phyloP scores from a whole-genome alignment of 352 stramenopile genomes.

The Phytophthora ramorum region DNA sequence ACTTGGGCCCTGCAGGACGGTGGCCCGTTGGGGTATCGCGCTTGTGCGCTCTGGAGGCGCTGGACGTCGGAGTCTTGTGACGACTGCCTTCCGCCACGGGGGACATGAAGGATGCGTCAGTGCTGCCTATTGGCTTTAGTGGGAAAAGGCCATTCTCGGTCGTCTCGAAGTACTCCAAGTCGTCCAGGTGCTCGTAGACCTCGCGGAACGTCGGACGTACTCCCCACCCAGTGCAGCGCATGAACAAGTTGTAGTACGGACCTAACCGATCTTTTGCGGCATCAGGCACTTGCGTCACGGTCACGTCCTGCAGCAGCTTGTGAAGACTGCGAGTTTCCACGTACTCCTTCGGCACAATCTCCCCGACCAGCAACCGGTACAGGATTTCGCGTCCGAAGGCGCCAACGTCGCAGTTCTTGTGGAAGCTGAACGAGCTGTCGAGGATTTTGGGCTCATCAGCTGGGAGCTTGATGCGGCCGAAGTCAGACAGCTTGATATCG shows the following conservation, averaged over 20 bases:
- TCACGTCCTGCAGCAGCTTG: slow-evolving; percentile 78
- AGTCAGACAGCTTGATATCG: slow-evolving; percentile 86
- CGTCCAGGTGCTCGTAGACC: slow-evolving; percentile 82
- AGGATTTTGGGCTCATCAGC: slow-evolving; percentile 76
- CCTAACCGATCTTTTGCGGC: slow-evolving; percentile 61
- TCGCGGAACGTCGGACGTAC: slow-evolving; percentile 82
- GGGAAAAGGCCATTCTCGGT: slow-evolving; percentile 82
- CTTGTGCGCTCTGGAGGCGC: slow-evolving; percentile 59
- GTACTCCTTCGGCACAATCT: slow-evolving; percentile 77
- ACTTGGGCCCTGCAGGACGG: slow-evolving; percentile 36
- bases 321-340: slow-evolving; percentile 80
- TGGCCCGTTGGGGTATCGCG: slow-evolving; percentile 57
- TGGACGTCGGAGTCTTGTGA: slow-evolving; percentile 50
- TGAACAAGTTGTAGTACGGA: slow-evolving; percentile 75
- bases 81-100: slow-evolving; percentile 48
- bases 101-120: slow-evolving; percentile 60
- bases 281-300: slow-evolving; percentile 69
- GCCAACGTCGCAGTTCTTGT: slow-evolving; percentile 86
- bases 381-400: slow-evolving; percentile 82
- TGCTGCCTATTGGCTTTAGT: slow-evolving; percentile 58
- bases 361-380: slow-evolving; percentile 79
- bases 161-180: slow-evolving; percentile 81
- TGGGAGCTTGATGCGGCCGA: slow-evolving; percentile 79
- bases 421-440: slow-evolving; percentile 78
- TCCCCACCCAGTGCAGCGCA: slow-evolving; percentile 78